Evolutionary conservation across 805 yeast species (phyloP).

Genomic region (Cyberlindnera mrakii): DNA sequence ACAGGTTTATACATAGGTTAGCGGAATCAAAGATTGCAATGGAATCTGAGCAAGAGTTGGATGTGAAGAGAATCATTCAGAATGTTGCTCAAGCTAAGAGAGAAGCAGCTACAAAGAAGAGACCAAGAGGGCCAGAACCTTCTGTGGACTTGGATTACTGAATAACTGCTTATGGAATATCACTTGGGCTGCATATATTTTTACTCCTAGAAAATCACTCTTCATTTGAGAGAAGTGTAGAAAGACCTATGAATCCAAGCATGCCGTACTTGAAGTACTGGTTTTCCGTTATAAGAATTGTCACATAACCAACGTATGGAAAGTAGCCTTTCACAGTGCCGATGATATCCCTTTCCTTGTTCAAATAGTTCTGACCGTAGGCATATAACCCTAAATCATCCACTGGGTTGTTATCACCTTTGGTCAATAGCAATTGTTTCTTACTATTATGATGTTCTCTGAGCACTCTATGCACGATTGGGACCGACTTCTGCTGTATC

Average conservation of each 20-base stretch:
- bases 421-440: constrained; percentile 75
- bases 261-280: constrained; percentile 73
- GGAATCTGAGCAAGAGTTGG: constrained; percentile 16
- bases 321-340: constrained; percentile 92
- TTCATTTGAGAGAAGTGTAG: constrained; percentile 59
- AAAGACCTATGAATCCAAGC: constrained; percentile 66
- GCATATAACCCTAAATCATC: constrained; percentile 88
- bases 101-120: constrained; percentile 9
- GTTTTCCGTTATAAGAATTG: constrained; percentile 87
- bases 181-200: background rate
- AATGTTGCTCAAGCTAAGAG: constrained; percentile 14
- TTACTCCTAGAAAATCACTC: constrained; percentile 18
- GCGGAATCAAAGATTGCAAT: constrained; percentile 20
- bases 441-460: constrained; percentile 63
- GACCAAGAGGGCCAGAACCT: constrained; percentile 20
- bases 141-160: constrained; percentile 31
- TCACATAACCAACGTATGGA: constrained; percentile 85
- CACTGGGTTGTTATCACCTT: constrained; percentile 93
- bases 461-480: constrained; percentile 94
- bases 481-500: constrained; percentile 69
- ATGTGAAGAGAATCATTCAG: constrained; percentile 15
- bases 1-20: constrained; percentile 26
- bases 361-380: constrained; percentile 65
- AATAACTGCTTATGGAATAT: background rate
- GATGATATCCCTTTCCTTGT: constrained; percentile 69